Percentiles rank a stretch among this genome's conserved stretches.
phyloP scores from a whole-genome alignment of 2,329 filamentous ascomycete genomes.

The Penicillium sp. region DNA sequence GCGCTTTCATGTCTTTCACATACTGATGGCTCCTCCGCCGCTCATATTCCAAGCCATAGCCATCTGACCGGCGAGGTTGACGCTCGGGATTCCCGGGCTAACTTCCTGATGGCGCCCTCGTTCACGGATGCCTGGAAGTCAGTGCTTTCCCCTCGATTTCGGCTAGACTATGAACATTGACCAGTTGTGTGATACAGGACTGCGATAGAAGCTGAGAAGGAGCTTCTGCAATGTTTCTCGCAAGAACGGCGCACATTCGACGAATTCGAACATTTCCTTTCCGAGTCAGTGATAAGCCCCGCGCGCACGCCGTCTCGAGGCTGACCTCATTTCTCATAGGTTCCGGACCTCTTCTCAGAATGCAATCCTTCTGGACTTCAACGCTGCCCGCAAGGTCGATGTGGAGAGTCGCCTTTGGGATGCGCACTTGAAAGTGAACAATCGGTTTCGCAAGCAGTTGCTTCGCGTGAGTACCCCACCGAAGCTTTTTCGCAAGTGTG shows the following conservation, averaged over 20 bases:
- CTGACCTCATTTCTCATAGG: constrained; percentile 35
- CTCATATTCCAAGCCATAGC: constrained; percentile 45
- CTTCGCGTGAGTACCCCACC: constrained; percentile 39
- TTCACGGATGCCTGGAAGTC: constrained; percentile 48
- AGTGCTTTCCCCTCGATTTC: constrained; percentile 21
- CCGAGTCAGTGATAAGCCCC: constrained; percentile 27
- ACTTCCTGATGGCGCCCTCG: constrained; percentile 37
- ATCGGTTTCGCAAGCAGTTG: constrained; percentile 64
- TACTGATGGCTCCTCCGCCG: constrained; percentile 49
- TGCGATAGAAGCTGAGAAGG: constrained; percentile 41
- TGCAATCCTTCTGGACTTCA: constrained; percentile 59
- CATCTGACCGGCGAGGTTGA: constrained; percentile 50
- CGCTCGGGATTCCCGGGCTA: constrained; percentile 41
- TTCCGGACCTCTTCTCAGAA: constrained; percentile 64
- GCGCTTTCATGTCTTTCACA: constrained; percentile 3
- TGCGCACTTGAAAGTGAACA: constrained; percentile 67
- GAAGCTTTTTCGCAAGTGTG: background rate
- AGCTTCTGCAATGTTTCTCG: constrained; percentile 43
- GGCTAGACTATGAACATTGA: constrained; percentile 13
- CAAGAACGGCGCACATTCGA: constrained; percentile 44
- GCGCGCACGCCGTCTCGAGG: constrained; percentile 6
- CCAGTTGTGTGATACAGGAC: constrained; percentile 19
- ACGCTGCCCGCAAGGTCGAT: constrained; percentile 45
- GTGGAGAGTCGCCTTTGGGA: constrained; percentile 69
- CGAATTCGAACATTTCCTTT: constrained; percentile 41